These are phyloP conservation scores for Saksenaea oblongispora DNA, from an alignment of 371 early-diverging fungal genomes.

Conservation along the genomic window DNA sequence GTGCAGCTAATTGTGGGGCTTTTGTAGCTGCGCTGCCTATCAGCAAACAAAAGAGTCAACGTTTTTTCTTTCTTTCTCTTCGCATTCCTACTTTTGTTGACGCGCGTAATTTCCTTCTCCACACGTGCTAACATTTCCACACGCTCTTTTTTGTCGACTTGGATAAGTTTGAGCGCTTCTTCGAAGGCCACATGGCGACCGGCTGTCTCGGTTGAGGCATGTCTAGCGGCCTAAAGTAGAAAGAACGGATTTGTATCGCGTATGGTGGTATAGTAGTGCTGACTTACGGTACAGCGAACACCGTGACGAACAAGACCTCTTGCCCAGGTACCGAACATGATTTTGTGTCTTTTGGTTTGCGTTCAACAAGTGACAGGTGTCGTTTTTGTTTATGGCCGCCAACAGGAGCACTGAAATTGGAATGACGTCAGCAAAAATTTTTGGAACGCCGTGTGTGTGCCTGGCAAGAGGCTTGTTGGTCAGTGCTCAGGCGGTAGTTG, in stretches of 20 bases:
- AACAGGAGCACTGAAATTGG: too few relatives aligned
- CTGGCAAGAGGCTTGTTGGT: too few relatives aligned
- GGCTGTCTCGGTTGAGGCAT: conserved; percentile 17
- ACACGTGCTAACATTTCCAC: conserved; percentile 54
- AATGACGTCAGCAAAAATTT: too few relatives aligned
- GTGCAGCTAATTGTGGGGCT: conserved; percentile 47
- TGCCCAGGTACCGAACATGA: conserved; percentile 17
- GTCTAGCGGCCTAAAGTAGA: conserved; percentile 12
- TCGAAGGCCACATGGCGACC: conserved; percentile 65
- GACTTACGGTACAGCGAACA: conserved; percentile 5
- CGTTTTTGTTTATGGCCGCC: conserved; percentile 5
- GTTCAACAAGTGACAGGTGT: background rate
- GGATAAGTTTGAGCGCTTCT: conserved; percentile 75
- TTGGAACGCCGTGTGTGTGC: too few relatives aligned
- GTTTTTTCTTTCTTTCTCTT: background rate
- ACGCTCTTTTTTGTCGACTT: conserved; percentile 62
- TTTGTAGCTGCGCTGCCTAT: conserved; percentile 33
- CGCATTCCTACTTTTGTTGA: conserved; percentile 45
- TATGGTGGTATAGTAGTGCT: background rate
- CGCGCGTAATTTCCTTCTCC: conserved; percentile 51
- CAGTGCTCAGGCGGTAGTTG: too few relatives aligned
- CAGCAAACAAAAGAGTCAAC: background rate
- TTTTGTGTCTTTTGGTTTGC: background rate
- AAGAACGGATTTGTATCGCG: background rate
- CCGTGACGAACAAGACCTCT: conserved; percentile 11